A percentile compares a stretch with the other conserved stretches of the same genome.
Evolutionary conservation across 208 protist species (phyloP).

Genomic region (Acanthamoeba divionensis): DNA sequence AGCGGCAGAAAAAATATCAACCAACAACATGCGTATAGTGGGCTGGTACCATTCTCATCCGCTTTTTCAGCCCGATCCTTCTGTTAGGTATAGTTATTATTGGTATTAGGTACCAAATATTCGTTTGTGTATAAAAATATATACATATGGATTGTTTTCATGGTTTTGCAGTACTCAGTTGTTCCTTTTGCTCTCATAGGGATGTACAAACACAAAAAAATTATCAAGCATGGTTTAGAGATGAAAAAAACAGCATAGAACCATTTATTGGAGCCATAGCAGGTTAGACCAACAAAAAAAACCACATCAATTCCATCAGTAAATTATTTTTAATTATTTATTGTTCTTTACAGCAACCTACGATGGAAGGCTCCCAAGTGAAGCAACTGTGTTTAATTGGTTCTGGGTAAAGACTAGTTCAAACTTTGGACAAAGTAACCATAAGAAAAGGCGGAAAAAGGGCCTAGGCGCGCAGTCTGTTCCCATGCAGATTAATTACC

Average conservation of each 20-base stretch:
- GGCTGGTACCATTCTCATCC: slow-evolving; percentile 56
- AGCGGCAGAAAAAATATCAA: slow-evolving; percentile 1
- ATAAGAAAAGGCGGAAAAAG: slow-evolving; percentile 21
- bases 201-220: slow-evolving; percentile 42
- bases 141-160: neutral
- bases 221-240: slow-evolving; percentile 27
- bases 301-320: neutral
- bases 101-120: too few relatives aligned
- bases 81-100: neutral
- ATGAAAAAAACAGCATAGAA: neutral
- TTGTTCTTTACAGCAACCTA: neutral
- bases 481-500: slow-evolving; percentile 10
- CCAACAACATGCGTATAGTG: slow-evolving; percentile 39
- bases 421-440: neutral
- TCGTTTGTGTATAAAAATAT: too few relatives aligned
- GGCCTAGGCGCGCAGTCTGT: neutral
- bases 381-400: slow-evolving; percentile 42
- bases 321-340: neutral
- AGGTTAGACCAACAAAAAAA: neutral
- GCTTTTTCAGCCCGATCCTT: slow-evolving; percentile 50
- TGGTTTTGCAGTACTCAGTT: neutral
- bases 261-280: slow-evolving; percentile 50
- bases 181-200: neutral
- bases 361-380: neutral
- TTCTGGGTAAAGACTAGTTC: slow-evolving; percentile 14